Evolutionary conservation across 1,284 basidiomycete species (phyloP), one percentile per base, ranked within the genome.

Genomic region (Cystobasidium sp.): DNA sequence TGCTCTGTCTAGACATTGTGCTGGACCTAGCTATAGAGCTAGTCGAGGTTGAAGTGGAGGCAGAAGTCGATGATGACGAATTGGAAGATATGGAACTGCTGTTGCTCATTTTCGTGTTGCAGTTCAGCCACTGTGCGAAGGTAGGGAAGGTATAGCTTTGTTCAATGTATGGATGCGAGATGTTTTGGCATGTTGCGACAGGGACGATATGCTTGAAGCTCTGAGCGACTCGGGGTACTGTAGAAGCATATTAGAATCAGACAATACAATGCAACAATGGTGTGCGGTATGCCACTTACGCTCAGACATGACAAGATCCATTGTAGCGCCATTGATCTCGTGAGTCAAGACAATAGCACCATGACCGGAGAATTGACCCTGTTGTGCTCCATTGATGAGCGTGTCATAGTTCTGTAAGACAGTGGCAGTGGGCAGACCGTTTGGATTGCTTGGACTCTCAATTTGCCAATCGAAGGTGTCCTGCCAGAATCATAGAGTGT

Each of bases 341-440:
- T 85, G 84, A 22, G 81, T 83, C 56, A 85, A 80, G 44, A 85
- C 83, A 46, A 85, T 81, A 20, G 83, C 74, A 20, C 84, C 84
- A 52, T 80, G 75, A 7, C 77, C 78, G 22, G 65, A 56, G 78
- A 81, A 85, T 9, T 79, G 80, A 43, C 83, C 85, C 56, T 81
- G 80, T 53, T 78, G 77, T 9, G 79, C 81, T 61, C 78, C 77
- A 75, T 80, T 77, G 72, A 85, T 80, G 77, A 85, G 81, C 14
- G 76, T 76, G 51, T 84, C 79, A 80, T 86, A 86, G 80, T 86
- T 85, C 44, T 76, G 76, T 41, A 83, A 80, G 62, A 86, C 82
- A 6, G 75, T 73, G 4, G 72, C 51, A 12, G 52, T 31, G 6
- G 70, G 63, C 2, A 77, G 53, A 10, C 68, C 68, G 37, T 44